phyloP scores from a whole-genome alignment of 805 yeast species.

The Zygoascus bituminiphila region DNA sequence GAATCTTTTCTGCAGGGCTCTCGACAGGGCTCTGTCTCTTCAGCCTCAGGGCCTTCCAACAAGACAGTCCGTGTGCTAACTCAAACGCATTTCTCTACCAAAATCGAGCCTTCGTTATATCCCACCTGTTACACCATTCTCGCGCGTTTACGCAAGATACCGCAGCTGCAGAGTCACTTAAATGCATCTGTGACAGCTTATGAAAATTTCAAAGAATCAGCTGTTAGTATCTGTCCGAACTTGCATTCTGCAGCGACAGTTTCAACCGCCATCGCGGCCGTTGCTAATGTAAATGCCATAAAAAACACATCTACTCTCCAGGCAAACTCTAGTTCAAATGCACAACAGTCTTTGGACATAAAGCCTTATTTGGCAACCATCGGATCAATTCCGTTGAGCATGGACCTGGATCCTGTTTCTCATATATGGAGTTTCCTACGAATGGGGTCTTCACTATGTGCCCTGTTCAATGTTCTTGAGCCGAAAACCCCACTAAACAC shows the following conservation, averaged over 20 bases:
- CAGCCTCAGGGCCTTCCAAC: neutral
- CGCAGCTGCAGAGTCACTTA: conserved; percentile 16
- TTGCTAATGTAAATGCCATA: neutral
- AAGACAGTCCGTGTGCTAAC: conserved; percentile 2
- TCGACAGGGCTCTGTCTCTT: conserved; percentile 2
- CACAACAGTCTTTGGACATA: conserved; percentile 6
- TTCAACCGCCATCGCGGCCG: conserved; percentile 15
- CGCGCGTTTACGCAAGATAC: conserved; percentile 18
- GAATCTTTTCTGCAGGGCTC: neutral
- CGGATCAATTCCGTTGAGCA: conserved; percentile 10
- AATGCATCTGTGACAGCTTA: conserved; percentile 9
- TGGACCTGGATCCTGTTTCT: conserved; percentile 74
- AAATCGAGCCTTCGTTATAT: conserved; percentile 19
- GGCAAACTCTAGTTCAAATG: conserved; percentile 8
- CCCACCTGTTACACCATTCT: conserved; percentile 21
- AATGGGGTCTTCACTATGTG: conserved; percentile 87
- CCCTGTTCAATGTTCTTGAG: conserved; percentile 64
- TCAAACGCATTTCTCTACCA: conserved; percentile 15
- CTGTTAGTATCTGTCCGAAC: neutral
- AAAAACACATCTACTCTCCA: neutral
- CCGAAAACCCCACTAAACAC: conserved; percentile 38
- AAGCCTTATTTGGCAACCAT: conserved; percentile 8
- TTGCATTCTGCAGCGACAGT: conserved; percentile 11
- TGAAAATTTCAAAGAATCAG: neutral
- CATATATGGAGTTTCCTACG: conserved; percentile 82